These are phyloP conservation scores for Phoma sp. DNA, from an alignment of 2,329 filamentous ascomycete genomes.

Conservation along the genomic window DNA sequence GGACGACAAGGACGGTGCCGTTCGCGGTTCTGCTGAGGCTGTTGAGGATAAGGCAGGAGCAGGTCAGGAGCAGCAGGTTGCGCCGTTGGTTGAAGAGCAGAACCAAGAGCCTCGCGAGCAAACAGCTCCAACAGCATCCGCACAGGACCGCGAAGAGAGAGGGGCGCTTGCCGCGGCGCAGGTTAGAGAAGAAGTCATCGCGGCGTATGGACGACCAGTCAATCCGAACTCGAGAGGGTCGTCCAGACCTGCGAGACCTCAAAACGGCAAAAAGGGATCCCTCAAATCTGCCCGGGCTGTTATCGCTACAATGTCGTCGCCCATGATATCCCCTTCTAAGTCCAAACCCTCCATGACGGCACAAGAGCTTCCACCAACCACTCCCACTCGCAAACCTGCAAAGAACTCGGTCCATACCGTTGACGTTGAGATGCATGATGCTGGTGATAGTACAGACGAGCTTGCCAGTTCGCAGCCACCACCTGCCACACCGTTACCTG, in stretches of 20 bases:
- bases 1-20: conserved; percentile 22
- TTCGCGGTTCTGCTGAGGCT: conserved; percentile 25
- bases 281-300: conserved; percentile 36
- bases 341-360: conserved; percentile 4
- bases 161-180: conserved; percentile 41
- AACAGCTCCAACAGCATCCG: conserved; percentile 27
- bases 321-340: conserved; percentile 23
- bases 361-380: conserved; percentile 18
- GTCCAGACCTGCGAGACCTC: conserved; percentile 21
- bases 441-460: conserved; percentile 23
- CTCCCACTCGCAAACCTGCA: conserved; percentile 15
- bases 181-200: conserved; percentile 25
- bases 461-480: conserved; percentile 27
- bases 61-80: conserved; percentile 19
- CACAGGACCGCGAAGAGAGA: conserved; percentile 41
- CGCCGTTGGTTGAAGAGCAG: conserved; percentile 22
- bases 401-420: not conserved
- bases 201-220: conserved; percentile 23
- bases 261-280: conserved; percentile 31
- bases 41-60: not conserved
- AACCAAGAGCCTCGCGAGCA: conserved; percentile 29
- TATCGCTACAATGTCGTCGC: conserved; percentile 27
- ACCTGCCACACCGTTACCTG: conserved; percentile 23
- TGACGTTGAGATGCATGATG: conserved; percentile 33
- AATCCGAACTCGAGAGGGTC: conserved; percentile 31